phyloP scores from a whole-genome alignment of 1,284 basidiomycete genomes.

The Inonotus obliquus region DNA sequence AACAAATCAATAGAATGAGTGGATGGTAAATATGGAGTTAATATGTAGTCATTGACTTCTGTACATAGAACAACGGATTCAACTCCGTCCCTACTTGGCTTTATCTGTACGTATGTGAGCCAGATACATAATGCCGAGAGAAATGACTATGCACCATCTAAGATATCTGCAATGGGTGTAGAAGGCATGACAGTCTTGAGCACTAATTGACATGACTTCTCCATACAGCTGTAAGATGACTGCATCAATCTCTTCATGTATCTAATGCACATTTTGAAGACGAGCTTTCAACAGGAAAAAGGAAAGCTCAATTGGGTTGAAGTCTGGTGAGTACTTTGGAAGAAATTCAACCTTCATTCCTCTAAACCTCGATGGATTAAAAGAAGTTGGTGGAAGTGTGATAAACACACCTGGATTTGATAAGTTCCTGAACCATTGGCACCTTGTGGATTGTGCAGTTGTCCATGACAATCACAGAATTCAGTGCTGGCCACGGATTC shows the following conservation, averaged over 20 bases:
- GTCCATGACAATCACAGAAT: constrained; percentile 32
- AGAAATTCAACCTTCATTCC: constrained; percentile 18
- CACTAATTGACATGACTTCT: neutral
- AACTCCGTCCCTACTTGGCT: neutral
- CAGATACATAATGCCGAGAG: neutral
- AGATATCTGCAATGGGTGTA: neutral
- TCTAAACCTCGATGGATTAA: constrained; percentile 21
- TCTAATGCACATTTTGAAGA: too few relatives aligned
- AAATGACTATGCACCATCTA: neutral
- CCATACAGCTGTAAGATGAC: neutral
- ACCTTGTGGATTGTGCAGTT: constrained; percentile 31
- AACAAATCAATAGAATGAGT: neutral
- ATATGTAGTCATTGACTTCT: neutral
- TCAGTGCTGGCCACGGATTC: constrained; percentile 23
- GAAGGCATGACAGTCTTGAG: neutral
- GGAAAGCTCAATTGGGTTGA: constrained; percentile 21
- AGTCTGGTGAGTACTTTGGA: constrained; percentile 22
- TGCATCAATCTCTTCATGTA: too few relatives aligned
- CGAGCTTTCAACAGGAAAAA: constrained; percentile 11
- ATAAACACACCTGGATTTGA: neutral
- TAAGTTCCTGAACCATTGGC: neutral
- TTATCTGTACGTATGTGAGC: too few relatives aligned
- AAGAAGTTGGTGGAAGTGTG: constrained; percentile 18
- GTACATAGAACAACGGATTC: neutral
- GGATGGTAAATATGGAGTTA: neutral